phyloP scores from a whole-genome alignment of 345 rosid species.

The Lumnitzera racemosa region DNA sequence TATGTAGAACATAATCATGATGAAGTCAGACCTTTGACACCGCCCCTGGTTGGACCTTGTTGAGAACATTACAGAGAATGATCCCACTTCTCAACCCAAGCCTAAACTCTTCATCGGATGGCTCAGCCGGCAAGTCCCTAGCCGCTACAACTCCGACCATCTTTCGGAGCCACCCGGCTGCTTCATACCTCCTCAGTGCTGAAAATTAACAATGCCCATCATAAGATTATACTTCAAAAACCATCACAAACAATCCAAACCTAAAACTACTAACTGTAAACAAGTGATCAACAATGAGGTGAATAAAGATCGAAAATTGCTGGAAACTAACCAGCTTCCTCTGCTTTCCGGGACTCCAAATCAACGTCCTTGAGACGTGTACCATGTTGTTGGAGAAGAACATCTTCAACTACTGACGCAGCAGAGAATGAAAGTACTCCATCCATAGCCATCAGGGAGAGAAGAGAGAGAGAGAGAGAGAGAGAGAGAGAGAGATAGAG shows the following conservation, averaged over 20 bases:
- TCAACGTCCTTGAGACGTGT: slow-evolving; percentile 40
- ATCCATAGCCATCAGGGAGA: slow-evolving; percentile 30
- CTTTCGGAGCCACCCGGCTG: slow-evolving; percentile 78
- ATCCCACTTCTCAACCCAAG: slow-evolving; percentile 85
- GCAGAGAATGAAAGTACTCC: slow-evolving; percentile 44
- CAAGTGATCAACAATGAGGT: not conserved
- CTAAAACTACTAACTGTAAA: not conserved
- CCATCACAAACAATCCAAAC: not conserved
- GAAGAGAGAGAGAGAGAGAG: not conserved
- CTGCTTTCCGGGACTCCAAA: slow-evolving; percentile 57
- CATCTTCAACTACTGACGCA: slow-evolving; percentile 62
- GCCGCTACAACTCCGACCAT: slow-evolving; percentile 72
- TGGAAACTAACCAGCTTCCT: slow-evolving; percentile 49
- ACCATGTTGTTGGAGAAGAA: slow-evolving; percentile 55
- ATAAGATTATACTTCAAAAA: not conserved
- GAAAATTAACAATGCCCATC: not conserved
- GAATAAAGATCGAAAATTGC: not conserved
- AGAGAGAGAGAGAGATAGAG: not conserved
- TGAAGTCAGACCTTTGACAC: slow-evolving; percentile 49
- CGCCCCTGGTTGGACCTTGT: slow-evolving; percentile 72
- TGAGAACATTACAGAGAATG: slow-evolving; percentile 71
- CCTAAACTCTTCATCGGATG: slow-evolving; percentile 77
- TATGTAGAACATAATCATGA: not conserved
- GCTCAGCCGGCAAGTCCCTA: slow-evolving; percentile 80
- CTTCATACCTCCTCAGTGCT: slow-evolving; percentile 68